Conservation (phyloP, 2,329 filamentous ascomycete genomes). For the Chaetomium sp. region DNA sequence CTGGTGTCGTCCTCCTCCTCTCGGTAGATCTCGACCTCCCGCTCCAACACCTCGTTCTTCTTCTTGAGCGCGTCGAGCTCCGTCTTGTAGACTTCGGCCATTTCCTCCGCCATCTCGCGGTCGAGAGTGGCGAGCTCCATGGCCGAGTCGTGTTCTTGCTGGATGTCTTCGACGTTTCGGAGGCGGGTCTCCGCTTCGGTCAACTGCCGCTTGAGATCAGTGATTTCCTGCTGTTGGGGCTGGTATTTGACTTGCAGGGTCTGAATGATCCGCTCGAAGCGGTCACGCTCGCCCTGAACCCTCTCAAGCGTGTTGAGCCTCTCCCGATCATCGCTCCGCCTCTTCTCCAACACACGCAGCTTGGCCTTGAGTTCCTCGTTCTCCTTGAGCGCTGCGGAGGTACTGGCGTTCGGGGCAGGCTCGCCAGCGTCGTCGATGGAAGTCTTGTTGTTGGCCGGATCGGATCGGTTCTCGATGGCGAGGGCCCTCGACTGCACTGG, state of each 20-base stretch:
- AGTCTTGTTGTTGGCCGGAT: neutral
- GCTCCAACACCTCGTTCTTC: constrained; percentile 74
- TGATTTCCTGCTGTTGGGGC: constrained; percentile 72
- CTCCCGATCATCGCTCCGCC: constrained; percentile 77
- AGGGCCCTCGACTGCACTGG: constrained; percentile 45
- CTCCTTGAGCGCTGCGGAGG: constrained; percentile 45
- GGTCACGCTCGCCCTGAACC: constrained; percentile 67
- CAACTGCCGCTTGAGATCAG: constrained; percentile 66
- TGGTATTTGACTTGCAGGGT: constrained; percentile 88
- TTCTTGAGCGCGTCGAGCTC: constrained; percentile 72
- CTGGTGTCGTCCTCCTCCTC: constrained; percentile 83
- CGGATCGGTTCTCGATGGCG: constrained; percentile 46
- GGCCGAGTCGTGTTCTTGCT: constrained; percentile 77
- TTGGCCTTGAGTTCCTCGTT: constrained; percentile 87
- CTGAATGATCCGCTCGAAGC: constrained; percentile 77
- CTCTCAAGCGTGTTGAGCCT: constrained; percentile 73
- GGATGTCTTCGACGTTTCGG: constrained; percentile 62
- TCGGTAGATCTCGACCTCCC: constrained; percentile 79
- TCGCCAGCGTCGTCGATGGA: constrained; percentile 21
- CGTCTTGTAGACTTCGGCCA: constrained; percentile 70
- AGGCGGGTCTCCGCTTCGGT: constrained; percentile 68
- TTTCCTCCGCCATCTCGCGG: constrained; percentile 94
- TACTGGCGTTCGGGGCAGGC: neutral
- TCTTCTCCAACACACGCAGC: constrained; percentile 79
- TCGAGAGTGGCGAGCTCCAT: constrained; percentile 85